Evolutionary conservation across 1,139 yeast genomes (phyloP).

Genomic region (Kluyveromyces sp.): DNA sequence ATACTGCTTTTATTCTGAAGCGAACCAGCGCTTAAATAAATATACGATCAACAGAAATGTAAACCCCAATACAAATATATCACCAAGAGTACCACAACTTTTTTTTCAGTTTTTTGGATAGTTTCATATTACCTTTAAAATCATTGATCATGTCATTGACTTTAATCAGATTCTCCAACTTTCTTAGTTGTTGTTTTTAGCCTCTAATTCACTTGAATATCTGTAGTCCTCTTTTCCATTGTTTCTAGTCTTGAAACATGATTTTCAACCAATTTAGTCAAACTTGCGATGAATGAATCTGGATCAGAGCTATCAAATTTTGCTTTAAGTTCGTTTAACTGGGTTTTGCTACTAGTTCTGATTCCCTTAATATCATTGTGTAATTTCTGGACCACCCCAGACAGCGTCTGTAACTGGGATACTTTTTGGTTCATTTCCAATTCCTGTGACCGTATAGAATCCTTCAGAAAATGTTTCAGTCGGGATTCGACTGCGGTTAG

Average conservation of each 20-base stretch:
- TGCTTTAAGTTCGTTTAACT: constrained; percentile 9
- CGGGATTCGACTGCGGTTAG: constrained; percentile 14
- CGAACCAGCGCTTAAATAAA: constrained; percentile 7
- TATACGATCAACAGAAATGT: constrained; percentile 4
- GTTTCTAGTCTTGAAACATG: constrained; percentile 12
- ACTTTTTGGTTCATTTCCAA: constrained; percentile 11
- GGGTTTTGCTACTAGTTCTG: constrained; percentile 9
- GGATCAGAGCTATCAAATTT: constrained; percentile 13
- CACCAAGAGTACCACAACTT: constrained; percentile 18
- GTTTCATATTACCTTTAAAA: constrained; percentile 15
- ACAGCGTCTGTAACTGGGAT: constrained; percentile 13
- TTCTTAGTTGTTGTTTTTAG: constrained; percentile 72
- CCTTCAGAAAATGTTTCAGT: constrained; percentile 11
- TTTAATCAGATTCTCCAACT: constrained; percentile 16
- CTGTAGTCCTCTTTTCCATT: constrained; percentile 16
- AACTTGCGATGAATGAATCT: constrained; percentile 14
- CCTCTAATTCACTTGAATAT: constrained; percentile 32
- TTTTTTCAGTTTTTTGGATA: constrained; percentile 15
- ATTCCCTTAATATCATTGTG: constrained; percentile 10
- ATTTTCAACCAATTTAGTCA: constrained; percentile 8
- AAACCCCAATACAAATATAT: constrained; percentile 5
- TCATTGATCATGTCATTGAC: constrained; percentile 20
- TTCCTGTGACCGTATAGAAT: constrained; percentile 14
- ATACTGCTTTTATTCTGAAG: not conserved
- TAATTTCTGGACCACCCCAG: constrained; percentile 8